phyloP scores from a whole-genome alignment of 176 grass and related monocot species.

The Rhynchospora tenuis region DNA sequence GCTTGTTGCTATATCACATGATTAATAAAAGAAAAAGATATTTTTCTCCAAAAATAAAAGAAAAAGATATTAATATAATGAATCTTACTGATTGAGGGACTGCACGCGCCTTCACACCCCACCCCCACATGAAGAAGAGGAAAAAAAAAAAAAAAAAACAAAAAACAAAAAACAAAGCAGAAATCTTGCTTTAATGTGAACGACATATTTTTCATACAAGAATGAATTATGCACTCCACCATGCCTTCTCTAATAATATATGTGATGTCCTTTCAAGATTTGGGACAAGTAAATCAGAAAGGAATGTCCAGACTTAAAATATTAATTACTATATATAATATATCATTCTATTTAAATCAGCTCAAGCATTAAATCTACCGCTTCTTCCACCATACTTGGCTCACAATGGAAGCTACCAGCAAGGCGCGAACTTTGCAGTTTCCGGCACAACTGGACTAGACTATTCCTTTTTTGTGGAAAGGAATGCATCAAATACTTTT shows the following conservation, averaged over 20 bases:
- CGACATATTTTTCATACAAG: too few species aligned
- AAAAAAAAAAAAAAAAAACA: too few species aligned
- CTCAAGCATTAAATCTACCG: constrained; percentile 21
- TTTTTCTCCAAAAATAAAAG: too few species aligned
- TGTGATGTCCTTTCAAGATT: not conserved
- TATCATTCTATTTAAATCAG: constrained; percentile 5
- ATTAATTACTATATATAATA: not conserved
- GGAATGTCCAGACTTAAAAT: not conserved
- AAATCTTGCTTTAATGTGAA: too few species aligned
- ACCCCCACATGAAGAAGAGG: too few species aligned
- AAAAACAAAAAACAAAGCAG: too few species aligned
- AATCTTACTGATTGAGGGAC: too few species aligned
- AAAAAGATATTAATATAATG: too few species aligned
- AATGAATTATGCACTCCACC: not conserved
- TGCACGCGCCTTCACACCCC: too few species aligned
- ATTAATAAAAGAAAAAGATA: too few species aligned
- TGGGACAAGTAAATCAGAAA: not conserved
- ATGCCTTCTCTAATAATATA: not conserved
- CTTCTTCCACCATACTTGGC: constrained; percentile 26
- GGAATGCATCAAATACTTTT: not conserved
- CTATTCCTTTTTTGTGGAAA: constrained; percentile 17
- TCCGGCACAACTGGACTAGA: constrained; percentile 19
- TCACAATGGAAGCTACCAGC: constrained; percentile 26
- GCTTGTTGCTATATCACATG: too few species aligned
- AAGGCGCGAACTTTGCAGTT: constrained; percentile 53